A percentile compares a stretch with the other conserved stretches of the same genome.
These are phyloP conservation scores for Leptoxyphium fumago DNA, from an alignment of 2,329 filamentous ascomycete species.

Conservation along the genomic window DNA sequence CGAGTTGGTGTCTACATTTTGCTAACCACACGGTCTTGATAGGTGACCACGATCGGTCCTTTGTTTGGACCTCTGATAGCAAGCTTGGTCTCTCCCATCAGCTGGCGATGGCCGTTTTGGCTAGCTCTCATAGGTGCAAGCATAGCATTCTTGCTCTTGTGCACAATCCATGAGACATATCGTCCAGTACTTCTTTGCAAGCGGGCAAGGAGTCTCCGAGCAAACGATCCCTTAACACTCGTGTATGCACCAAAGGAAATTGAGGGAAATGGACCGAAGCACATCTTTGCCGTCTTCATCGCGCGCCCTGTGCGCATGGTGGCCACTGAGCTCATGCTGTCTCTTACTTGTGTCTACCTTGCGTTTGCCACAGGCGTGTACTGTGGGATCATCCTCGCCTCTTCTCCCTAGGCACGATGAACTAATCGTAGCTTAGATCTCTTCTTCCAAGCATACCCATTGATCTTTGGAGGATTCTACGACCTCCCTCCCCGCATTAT, in stretches of 20 bases:
- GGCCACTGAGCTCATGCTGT: background rate
- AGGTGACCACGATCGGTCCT: background rate
- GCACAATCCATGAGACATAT: background rate
- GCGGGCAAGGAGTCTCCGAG: background rate
- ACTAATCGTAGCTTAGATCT: background rate
- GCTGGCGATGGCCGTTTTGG: background rate
- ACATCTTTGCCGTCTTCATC: background rate
- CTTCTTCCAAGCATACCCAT: background rate
- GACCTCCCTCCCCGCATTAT: background rate
- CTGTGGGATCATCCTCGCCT: too few relatives aligned
- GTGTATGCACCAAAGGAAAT: background rate
- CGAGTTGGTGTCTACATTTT: too few relatives aligned
- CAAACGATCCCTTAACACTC: background rate
- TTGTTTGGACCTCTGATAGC: background rate
- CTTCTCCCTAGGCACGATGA: too few relatives aligned
- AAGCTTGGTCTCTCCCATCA: background rate
- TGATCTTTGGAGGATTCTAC: background rate
- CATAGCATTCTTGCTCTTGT: background rate
- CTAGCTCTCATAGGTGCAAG: background rate
- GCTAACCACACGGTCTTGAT: too few relatives aligned
- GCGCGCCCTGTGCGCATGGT: background rate
- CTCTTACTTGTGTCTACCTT: background rate
- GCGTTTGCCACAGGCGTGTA: too few relatives aligned
- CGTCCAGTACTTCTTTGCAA: background rate
- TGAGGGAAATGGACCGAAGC: background rate